Evolutionary conservation across 73 alveolate species (phyloP).

Genomic region (Tetrahymena elliotti): DNA sequence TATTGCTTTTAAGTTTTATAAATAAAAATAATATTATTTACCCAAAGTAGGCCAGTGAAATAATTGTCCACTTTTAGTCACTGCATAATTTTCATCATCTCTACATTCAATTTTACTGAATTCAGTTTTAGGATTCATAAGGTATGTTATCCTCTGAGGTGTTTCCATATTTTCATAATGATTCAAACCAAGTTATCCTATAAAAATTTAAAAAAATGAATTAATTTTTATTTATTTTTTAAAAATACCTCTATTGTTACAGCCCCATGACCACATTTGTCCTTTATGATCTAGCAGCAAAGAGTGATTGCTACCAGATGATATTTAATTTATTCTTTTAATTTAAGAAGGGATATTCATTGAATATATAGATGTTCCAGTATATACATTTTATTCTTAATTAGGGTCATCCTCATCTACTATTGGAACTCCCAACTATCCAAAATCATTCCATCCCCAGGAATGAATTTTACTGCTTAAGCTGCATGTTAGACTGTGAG

Average conservation of each 20-base stretch:
- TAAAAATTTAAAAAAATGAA: not conserved
- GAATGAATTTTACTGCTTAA: constrained; percentile 59
- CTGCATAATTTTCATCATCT: not conserved
- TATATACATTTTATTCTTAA: not conserved
- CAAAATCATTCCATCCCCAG: constrained; percentile 82
- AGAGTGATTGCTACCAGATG: constrained; percentile 77
- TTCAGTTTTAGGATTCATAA: not conserved
- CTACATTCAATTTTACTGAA: not conserved
- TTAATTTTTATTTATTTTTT: not conserved
- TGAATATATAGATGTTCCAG: not conserved
- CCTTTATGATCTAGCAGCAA: constrained; percentile 53
- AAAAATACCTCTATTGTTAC: not conserved
- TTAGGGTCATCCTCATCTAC: not conserved
- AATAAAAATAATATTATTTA: not conserved
- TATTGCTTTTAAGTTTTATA: not conserved
- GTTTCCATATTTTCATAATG: not conserved
- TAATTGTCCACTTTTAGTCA: not conserved
- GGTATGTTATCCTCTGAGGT: not conserved
- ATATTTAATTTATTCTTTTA: constrained; percentile 32
- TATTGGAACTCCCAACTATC: constrained; percentile 31
- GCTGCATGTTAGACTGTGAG: constrained; percentile 70
- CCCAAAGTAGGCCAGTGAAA: not conserved
- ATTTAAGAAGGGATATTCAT: not conserved
- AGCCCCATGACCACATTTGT: not conserved
- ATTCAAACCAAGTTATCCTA: not conserved